Conservation (phyloP, 495 filamentous ascomycete species). For the Aspergillus haitiensis region DNA sequence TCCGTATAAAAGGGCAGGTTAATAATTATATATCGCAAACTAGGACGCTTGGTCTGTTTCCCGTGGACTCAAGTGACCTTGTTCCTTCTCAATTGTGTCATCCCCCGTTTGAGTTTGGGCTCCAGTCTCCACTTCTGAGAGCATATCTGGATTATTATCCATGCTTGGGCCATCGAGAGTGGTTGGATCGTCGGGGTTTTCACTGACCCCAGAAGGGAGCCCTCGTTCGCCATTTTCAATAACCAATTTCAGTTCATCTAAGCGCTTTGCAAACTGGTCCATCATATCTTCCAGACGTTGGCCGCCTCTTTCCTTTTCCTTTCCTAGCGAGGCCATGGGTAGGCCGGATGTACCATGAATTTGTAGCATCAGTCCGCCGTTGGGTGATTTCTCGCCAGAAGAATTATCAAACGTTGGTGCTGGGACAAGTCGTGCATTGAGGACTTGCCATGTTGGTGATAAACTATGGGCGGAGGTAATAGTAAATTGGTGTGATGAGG, state of each 20-base stretch:
- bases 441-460: slow-evolving; percentile 54
- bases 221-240: slow-evolving; percentile 39
- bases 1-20: no score
- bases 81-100: neutral
- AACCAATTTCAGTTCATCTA: slow-evolving; percentile 50
- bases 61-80: neutral
- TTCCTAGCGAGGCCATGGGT: slow-evolving; percentile 30
- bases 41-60: neutral
- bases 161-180: neutral
- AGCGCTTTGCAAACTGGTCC: slow-evolving; percentile 66
- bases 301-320: slow-evolving; percentile 34
- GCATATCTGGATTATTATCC: neutral
- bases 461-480: slow-evolving; percentile 53
- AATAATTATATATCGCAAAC: no score
- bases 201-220: neutral
- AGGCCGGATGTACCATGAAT: slow-evolving; percentile 58
- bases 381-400: slow-evolving; percentile 28
- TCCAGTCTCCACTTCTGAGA: neutral
- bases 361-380: slow-evolving; percentile 61
- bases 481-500: slow-evolving; percentile 29
- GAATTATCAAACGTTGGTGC: slow-evolving; percentile 61
- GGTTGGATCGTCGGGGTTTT: neutral
- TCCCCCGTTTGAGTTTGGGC: neutral
- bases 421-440: slow-evolving; percentile 45
- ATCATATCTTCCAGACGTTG: slow-evolving; percentile 55